These are phyloP conservation scores for Colletotrichum phormii DNA, from an alignment of 2,329 filamentous ascomycete species.

Conservation along the genomic window DNA sequence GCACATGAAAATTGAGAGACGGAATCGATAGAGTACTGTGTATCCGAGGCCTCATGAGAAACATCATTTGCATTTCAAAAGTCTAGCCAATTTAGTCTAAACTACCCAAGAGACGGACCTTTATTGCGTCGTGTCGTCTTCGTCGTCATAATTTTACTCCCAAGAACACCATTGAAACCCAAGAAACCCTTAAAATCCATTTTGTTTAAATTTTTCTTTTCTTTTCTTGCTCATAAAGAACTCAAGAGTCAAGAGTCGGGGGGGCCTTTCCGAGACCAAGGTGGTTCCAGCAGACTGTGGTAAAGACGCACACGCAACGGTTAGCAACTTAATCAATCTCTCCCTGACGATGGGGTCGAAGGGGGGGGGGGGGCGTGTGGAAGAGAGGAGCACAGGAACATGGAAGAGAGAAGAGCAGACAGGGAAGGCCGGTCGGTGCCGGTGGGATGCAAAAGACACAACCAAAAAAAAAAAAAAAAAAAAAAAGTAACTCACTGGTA, in stretches of 20 bases:
- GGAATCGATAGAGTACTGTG: no score
- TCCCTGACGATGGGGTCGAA: not conserved
- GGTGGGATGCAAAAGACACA: no score
- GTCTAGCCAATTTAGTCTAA: constrained; percentile 13
- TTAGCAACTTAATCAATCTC: constrained; percentile 34
- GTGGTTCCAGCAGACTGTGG: constrained; percentile 66
- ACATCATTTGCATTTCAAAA: constrained; percentile 13
- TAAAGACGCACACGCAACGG: not conserved
- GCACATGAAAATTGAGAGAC: no score
- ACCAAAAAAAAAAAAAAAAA: not conserved
- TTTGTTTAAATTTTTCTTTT: not conserved
- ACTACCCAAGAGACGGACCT: constrained; percentile 7
- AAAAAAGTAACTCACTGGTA: constrained; percentile 61
- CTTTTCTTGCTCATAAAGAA: not conserved
- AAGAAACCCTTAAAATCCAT: not conserved
- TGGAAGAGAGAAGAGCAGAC: not conserved
- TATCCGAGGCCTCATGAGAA: no score
- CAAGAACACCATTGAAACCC: constrained; percentile 22
- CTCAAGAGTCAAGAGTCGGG: constrained; percentile 23
- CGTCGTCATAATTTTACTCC: constrained; percentile 16
- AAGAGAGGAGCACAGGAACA: not conserved
- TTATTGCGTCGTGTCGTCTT: not conserved
- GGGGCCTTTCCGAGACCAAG: constrained; percentile 53
- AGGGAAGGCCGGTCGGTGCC: not conserved
- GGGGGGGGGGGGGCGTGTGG: not conserved